Base-by-base conservation (phyloP, 176 grass and related monocot genomes). In the Cymbopogon citratus region DNA sequence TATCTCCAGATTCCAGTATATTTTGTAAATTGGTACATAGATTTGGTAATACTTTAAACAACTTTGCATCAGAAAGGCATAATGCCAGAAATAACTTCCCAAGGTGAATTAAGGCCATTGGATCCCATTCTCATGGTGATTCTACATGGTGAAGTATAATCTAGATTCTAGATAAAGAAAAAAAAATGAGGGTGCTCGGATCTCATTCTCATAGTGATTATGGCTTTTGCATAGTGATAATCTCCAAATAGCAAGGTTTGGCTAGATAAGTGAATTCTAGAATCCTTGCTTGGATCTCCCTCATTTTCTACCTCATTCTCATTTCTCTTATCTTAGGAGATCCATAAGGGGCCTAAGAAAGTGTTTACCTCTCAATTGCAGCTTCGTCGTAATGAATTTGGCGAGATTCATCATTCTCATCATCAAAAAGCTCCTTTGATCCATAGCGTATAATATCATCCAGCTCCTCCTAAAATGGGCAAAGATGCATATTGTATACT, bases 371-470 rank as follows among this genome's bases (percentile, higher is more conserved):
- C 84, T 99, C 93, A 81, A 99, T 99, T 79, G 97, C 91, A 79
- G 91, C 85, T 76, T 90, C 87, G 48, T 99, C 97, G 64, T 99
- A 99, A 81, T 99, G 97, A 71, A 99, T 99, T 88, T 99, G 97
- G 59, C 93, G 84, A 87, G 91, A 85, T 91, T 99, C 97, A 67
- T 95, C 89, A 26, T 86, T 89, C 57, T 99, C 97, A 57, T 99
- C 93, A 25, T 90, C 97, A 88, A 99, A 99, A 88, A 99, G 90
- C 76, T 99, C 97, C 93, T 96, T 99, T 45, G 97, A 96, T 9
- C 97, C 97, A 83, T 99, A 91, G 56, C 97, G 85, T 85, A 99
- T 99, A 68, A 99, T 99, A 84, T 96, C 97, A 91, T 99, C 93
- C 63, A 99, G 71, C 84, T 99, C 97, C 75, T 96, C 97, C 97